These are phyloP conservation scores for Mycena crocata DNA, from an alignment of 768 basidiomycete species.

Conservation along the genomic window DNA sequence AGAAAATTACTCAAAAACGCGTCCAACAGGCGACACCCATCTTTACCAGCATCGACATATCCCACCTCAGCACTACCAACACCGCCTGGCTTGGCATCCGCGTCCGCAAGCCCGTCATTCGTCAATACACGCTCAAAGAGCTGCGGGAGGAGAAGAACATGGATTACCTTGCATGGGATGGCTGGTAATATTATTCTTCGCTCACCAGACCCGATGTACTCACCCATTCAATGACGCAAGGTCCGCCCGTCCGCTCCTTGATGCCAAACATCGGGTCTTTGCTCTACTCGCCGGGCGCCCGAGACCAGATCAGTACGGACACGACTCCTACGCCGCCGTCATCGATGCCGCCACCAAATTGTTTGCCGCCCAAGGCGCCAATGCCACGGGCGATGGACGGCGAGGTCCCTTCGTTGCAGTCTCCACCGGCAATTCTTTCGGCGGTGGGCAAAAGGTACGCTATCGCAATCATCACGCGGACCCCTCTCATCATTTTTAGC, in stretches of 20 bases:
- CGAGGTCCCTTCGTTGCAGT: not conserved
- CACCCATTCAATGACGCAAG: not conserved
- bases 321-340: not conserved
- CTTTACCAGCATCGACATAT: slow-evolving; percentile 37
- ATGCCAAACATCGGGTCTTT: not conserved
- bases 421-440: not conserved
- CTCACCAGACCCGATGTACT: not conserved
- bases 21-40: slow-evolving; percentile 27
- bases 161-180: not conserved
- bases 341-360: not conserved
- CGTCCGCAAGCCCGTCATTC: not conserved
- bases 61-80: slow-evolving; percentile 60
- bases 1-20: not conserved
- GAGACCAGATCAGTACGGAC: not conserved
- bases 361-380: not conserved
- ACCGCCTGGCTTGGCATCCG: not conserved
- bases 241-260: not conserved
- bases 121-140: not conserved
- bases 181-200: not conserved
- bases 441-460: not conserved
- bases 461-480: not conserved
- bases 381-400: not conserved
- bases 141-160: not conserved
- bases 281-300: slow-evolving; percentile 5
- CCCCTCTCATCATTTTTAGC: not conserved